Evolutionary conservation across 2,329 filamentous ascomycete species (phyloP), one percentile per base, ranked within the genome.

Genomic region (Lithohypha guttulata): DNA sequence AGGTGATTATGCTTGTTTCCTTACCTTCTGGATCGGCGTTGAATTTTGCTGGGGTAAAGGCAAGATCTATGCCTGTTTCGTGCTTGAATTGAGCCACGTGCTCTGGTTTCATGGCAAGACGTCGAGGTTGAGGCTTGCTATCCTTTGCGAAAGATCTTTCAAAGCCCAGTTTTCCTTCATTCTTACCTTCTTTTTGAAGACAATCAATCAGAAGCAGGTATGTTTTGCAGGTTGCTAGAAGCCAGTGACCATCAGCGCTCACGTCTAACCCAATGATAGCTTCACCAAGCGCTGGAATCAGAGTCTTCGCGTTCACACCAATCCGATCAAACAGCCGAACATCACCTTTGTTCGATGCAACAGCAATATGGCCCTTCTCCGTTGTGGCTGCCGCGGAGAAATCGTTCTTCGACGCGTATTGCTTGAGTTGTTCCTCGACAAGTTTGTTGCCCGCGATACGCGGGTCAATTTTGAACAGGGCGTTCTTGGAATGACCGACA

Each of bases 61-160:
- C 73, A 8, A 98, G 73, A 0, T 84, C 78, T 43, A 80, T 79
- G 52, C 85, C 84, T 2, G 91, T 98, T 62, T 98, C 91, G 60
- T 96, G 84, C 57, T 93, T 84, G 68, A 98, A 95, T 58, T 98
- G 91, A 1, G 91, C 91, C 19, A 96, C 85, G 59, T 98, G 91
- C 44, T 84, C 79, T 0, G 91, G 91, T 5, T 82, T 87, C 25
- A 98, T 72, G 9, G 81, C 85, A 8, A 98, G 76, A 51, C 91
- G 85, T 39, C 85, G 81, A 23, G 91, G 91, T 53, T 93, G 85
- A 2, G 91, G 91, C 62, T 98, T 98, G 14, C 79, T 74, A 57
- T 95, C 87, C 50, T 93, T 93, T 2, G 83, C 79, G 54, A 98
- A 98, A 0, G 84, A 70, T 59, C 83, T 87, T 62, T 98, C 87